phyloP scores from a whole-genome alignment of 768 basidiomycete species.

The Mycena capillaripes region DNA sequence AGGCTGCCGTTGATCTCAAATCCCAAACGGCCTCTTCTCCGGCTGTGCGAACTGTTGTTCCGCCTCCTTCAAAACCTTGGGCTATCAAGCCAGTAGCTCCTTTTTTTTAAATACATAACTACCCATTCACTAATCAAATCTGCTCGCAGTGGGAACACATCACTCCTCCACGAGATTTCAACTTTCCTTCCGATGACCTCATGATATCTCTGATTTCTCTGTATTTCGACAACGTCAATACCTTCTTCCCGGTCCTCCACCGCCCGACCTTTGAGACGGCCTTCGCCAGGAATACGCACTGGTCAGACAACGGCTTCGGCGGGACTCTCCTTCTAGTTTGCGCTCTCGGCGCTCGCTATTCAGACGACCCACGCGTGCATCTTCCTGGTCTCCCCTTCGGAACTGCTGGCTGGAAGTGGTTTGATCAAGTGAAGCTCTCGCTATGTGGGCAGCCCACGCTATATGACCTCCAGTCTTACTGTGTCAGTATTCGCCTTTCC shows the following conservation, averaged over 20 bases:
- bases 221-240: conserved; percentile 63
- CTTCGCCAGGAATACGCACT: conserved; percentile 51
- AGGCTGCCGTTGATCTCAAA: conserved; percentile 55
- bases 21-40: conserved; percentile 37
- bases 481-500: conserved; percentile 41
- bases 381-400: neutral
- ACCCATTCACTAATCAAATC: neutral
- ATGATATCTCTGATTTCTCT: conserved; percentile 57
- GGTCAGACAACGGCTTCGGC: conserved; percentile 55
- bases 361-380: conserved; percentile 58
- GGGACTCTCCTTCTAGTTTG: conserved; percentile 60
- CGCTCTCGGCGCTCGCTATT: conserved; percentile 62
- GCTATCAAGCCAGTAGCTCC: conserved; percentile 7
- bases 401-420: conserved; percentile 58
- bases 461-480: conserved; percentile 55
- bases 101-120: neutral
- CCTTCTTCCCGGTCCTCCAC: conserved; percentile 59
- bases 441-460: neutral
- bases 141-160: conserved; percentile 27
- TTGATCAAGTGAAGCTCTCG: conserved; percentile 52
- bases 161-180: conserved; percentile 29
- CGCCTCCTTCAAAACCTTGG: neutral
- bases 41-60: neutral
- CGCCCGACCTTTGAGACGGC: conserved; percentile 55
- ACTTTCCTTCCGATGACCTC: conserved; percentile 55